A percentile compares a stretch with the other conserved stretches of the same genome.
Evolutionary conservation across 2,329 filamentous ascomycete genomes (phyloP).

Genomic region (Thelonectria discophora): DNA sequence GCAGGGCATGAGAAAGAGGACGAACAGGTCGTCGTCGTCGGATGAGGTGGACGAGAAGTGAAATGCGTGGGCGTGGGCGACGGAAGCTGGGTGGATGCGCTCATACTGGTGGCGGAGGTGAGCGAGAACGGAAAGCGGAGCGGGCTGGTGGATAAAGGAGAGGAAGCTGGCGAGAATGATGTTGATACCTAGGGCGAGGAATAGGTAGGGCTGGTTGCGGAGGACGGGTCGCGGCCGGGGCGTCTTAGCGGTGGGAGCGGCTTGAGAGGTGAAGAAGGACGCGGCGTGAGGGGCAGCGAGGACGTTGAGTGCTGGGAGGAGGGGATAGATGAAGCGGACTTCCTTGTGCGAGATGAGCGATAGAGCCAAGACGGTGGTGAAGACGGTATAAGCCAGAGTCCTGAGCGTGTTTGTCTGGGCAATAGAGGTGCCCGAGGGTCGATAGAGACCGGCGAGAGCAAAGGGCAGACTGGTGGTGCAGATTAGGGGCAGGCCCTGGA

Average conservation of each 20-base stretch:
- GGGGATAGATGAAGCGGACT: constrained; percentile 93
- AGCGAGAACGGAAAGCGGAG: constrained; percentile 76
- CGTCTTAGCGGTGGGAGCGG: constrained; percentile 41
- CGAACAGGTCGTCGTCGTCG: constrained; percentile 61
- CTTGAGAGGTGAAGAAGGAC: constrained; percentile 66
- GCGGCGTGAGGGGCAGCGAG: constrained; percentile 75
- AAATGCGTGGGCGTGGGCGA: constrained; percentile 32
- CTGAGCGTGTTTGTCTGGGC: constrained; percentile 47
- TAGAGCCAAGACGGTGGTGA: constrained; percentile 69
- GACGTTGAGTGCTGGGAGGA: constrained; percentile 86
- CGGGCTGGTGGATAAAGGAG: constrained; percentile 80
- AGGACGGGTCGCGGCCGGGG: constrained; percentile 45
- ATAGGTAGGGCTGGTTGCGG: constrained; percentile 65
- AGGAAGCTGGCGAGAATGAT: constrained; percentile 76
- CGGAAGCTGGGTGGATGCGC: constrained; percentile 55
- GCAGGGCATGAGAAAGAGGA: constrained; percentile 92
- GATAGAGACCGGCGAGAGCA: constrained; percentile 70
- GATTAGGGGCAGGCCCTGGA: constrained; percentile 87
- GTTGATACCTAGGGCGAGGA: constrained; percentile 71
- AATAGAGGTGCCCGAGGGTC: constrained; percentile 48
- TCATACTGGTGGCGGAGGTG: constrained; percentile 82
- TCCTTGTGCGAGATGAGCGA: constrained; percentile 94
- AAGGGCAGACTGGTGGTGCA: constrained; percentile 87
- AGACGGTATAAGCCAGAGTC: constrained; percentile 64
- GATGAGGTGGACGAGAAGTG: constrained; percentile 41